Conservation (phyloP, 306 rosid species). For the Castanea sativa region DNA sequence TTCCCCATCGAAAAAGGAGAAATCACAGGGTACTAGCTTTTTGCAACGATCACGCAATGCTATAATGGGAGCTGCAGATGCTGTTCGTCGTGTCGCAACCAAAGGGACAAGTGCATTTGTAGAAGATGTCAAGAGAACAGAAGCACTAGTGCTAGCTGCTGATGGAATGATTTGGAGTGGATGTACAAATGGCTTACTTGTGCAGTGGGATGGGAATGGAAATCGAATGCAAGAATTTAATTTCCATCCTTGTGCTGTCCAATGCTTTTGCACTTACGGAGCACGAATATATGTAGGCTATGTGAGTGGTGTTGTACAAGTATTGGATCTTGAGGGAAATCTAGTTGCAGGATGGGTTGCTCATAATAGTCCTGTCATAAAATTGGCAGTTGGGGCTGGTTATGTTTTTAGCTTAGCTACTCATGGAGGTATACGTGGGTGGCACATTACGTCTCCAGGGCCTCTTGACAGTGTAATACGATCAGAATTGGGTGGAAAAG, state of each 20-base stretch:
- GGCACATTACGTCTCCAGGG: constrained; percentile 89
- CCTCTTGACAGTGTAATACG: constrained; percentile 68
- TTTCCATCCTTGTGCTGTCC: constrained; percentile 74
- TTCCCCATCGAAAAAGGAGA: constrained; percentile 78
- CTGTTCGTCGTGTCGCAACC: constrained; percentile 91
- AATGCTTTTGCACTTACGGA: constrained; percentile 82
- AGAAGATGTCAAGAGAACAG: constrained; percentile 80
- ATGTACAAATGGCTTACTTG: constrained; percentile 83
- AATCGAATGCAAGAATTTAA: constrained; percentile 75
- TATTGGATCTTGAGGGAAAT: constrained; percentile 87
- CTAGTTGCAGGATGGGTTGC: constrained; percentile 87
- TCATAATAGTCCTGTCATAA: constrained; percentile 85
- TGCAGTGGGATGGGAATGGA: constrained; percentile 94
- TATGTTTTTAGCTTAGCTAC: constrained; percentile 87
- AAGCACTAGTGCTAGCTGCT: constrained; percentile 61
- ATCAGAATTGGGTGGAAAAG: constrained; percentile 70
- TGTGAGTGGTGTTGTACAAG: constrained; percentile 78
- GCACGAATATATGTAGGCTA: constrained; percentile 75
- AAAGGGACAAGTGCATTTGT: constrained; percentile 92
- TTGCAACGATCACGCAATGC: constrained; percentile 90
- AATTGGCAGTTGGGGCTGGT: constrained; percentile 64
- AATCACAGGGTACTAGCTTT: constrained; percentile 71
- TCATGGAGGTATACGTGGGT: constrained; percentile 95
- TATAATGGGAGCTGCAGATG: constrained; percentile 97
- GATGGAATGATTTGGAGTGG: constrained; percentile 99